Base-by-base conservation (phyloP, 805 yeast genomes). In the Scheffersomyces lignosus region DNA sequence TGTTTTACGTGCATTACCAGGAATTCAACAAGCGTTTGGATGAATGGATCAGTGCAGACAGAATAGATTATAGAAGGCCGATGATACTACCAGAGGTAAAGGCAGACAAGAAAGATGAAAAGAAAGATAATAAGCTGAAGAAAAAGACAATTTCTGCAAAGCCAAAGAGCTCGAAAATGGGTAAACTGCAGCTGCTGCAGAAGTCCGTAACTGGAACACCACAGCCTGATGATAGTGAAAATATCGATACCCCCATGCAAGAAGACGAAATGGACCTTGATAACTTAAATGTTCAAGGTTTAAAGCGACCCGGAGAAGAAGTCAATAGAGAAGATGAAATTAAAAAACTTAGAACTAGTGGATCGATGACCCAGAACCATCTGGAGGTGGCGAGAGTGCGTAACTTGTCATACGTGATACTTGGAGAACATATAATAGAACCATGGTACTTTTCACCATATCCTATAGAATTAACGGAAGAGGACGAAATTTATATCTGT, bases 401-500 rank as follows among this genome's bases (percentile, higher is more conserved):
- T 48, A 93, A 93, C 56, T 71, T 93, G 44, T 71, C 77, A 31
- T 75, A 78, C 37, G 78, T 93, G 4, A 83, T 87, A 3, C 79
- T 93, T 64, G 99, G 99, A 1, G 84, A 83, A 45, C 88, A 81
- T 60, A 85, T 86, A 49, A 88, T 93, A 36, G 99, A 93, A 59
- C 99, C 99, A 2, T 93, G 99, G 99, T 93, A 93, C 63, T 93
- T 93, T 54, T 86, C 96, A 1, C 98, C 99, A 1, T 93, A 93
- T 59, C 99, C 99, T 0, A 73, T 88, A 12, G 99, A 93, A 57
- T 73, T 89, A 38, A 88, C 97, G 0, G 98, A 93, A 51, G 93
- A 84, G 47, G 98, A 91, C 58, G 81, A 77, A 37, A 77, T 93
- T 16, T 93, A 84, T 58, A 84, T 93, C 31, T 93, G 96, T 63